A percentile compares a stretch with the other conserved stretches of the same genome.
These are phyloP conservation scores for Mrakia gelida DNA, from an alignment of 768 basidiomycete genomes.

Conservation along the genomic window DNA sequence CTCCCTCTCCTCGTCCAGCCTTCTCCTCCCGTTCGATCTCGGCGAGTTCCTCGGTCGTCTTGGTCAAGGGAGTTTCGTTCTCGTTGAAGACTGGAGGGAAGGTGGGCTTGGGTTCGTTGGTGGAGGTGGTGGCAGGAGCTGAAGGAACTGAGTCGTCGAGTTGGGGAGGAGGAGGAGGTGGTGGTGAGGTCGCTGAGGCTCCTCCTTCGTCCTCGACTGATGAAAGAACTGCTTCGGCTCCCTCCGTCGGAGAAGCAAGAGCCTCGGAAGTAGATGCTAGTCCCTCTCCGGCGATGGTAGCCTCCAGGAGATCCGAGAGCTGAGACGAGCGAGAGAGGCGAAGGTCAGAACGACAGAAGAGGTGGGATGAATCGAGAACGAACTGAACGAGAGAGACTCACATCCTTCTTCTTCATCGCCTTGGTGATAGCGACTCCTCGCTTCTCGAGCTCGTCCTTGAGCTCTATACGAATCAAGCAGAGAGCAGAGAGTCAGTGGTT, in stretches of 20 bases:
- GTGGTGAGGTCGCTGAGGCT: neutral
- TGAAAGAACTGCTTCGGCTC: neutral
- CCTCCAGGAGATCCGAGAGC: constrained; percentile 17
- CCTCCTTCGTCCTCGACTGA: too few species aligned
- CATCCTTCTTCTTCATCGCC: constrained; percentile 26
- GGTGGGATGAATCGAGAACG: neutral
- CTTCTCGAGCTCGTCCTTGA: constrained; percentile 26
- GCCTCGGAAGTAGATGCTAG: neutral
- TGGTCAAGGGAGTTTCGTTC: neutral
- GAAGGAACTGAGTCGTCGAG: neutral
- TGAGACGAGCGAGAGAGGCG: neutral
- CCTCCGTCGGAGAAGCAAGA: neutral
- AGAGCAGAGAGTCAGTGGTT: neutral
- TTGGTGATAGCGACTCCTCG: neutral
- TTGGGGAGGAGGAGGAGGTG: neutral
- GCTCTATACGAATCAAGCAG: neutral
- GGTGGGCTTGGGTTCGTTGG: neutral
- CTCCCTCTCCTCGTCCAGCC: neutral
- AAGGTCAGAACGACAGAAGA: neutral
- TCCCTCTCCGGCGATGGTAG: neutral
- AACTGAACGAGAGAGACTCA: neutral
- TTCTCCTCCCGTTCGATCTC: neutral
- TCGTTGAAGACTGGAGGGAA: constrained; percentile 3
- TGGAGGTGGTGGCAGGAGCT: neutral
- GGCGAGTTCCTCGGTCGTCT: neutral